Evolutionary conservation across 345 rosid species (phyloP).

Genomic region (Kandelia obovata): DNA sequence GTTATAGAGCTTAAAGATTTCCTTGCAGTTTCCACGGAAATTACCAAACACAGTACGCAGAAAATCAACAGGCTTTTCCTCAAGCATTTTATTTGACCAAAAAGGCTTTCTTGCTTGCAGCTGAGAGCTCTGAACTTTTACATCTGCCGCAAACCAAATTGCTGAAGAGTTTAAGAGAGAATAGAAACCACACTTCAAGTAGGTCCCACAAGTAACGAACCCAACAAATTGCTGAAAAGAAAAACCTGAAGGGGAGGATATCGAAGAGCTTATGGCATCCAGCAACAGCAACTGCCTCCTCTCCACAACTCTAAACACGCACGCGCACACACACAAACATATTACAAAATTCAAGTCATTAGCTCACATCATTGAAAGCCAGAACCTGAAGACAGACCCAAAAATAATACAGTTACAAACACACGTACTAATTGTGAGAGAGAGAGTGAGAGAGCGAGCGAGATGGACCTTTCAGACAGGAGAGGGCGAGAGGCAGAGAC

Average conservation of each 20-base stretch:
- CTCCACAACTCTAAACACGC: not conserved
- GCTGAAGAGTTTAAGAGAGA: slow-evolving; percentile 24
- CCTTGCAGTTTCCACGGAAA: not conserved
- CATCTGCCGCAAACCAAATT: slow-evolving; percentile 19
- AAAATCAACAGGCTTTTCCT: slow-evolving; percentile 70
- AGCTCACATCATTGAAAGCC: no score
- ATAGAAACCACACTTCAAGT: not conserved
- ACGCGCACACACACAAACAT: no score
- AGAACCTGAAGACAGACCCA: no score
- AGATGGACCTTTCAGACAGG: no score
- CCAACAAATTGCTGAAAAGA: not conserved
- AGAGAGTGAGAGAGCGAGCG: no score
- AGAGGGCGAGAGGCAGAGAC: no score
- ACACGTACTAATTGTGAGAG: no score
- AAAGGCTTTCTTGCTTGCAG: slow-evolving; percentile 45
- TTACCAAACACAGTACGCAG: slow-evolving; percentile 63
- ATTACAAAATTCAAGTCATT: no score
- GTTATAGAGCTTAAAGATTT: not conserved
- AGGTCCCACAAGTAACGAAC: not conserved
- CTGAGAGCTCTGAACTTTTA: slow-evolving; percentile 40
- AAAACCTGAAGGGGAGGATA: slow-evolving; percentile 21
- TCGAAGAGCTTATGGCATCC: slow-evolving; percentile 25
- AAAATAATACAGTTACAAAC: no score
- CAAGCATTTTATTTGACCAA: slow-evolving; percentile 52
- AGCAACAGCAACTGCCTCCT: not conserved